Evolutionary conservation across 2,329 filamentous ascomycete genomes (phyloP), one percentile per base, ranked within the genome.

Genomic region (Colletotrichum plurivorum): DNA sequence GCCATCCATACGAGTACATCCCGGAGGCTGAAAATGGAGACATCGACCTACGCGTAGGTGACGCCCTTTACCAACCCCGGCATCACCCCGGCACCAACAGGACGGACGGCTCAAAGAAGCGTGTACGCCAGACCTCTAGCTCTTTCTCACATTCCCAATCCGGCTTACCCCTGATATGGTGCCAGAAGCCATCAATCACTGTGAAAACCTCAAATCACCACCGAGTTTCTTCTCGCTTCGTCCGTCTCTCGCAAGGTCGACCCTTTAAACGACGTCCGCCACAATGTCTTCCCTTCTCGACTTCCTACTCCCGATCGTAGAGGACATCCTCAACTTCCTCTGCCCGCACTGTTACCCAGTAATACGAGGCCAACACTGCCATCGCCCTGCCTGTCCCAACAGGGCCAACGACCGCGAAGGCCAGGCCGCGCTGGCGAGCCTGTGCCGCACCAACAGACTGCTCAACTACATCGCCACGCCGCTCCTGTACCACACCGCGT

Each of bases 391-490:
- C 18, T 56, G 53, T 56, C 18, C 53, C 12, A 20, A 4, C n/a
- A 16, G 31, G 20, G 15, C 48, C 53, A 6, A 15, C 18, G 53
- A 56, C 9, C 18, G 3, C 39, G 36, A 45, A 22, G 43, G 53
- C 13, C 31, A 41, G 5, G 4, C n/a, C 15, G 53, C 53, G n/a
- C 13, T 56, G 31, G 53, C 53, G 12, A 41, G 36, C 13, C 53
- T 56, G 4, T 45, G 53, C 15, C 18, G 13, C 3, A 43, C 53
- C 10, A 45, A 27, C 39, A 56, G 16, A 16, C 27, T 43, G 12
- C 31, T 56, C 20, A 56, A 56, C 53, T 22, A 20, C 20, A 56
- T 56, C 18, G 53, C 53, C 18, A 56, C 39, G 39, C 53, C 39
- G 15, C n/a, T 43, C 4, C 20, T 56, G 4, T 56, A 56, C 18